Conservation (phyloP, 2,329 filamentous ascomycete genomes). For the Colletotrichum eleusines region DNA sequence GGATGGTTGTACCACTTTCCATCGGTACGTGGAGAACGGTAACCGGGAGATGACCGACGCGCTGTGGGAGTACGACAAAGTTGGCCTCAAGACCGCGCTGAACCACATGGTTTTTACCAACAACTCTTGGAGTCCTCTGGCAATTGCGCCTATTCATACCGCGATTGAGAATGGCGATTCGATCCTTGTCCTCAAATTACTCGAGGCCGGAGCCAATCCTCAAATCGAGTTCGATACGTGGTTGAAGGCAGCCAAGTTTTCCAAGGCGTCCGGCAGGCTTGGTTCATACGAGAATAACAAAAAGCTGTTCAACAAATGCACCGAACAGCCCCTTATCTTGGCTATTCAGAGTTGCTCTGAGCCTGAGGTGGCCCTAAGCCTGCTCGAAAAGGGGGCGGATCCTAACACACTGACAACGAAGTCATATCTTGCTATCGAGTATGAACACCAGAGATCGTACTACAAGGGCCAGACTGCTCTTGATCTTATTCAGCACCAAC, state of each 20-base stretch:
- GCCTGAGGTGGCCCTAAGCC: slow-evolving; percentile 63
- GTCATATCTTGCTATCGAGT: slow-evolving; percentile 52
- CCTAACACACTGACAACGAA: slow-evolving; percentile 67
- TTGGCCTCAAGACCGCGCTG: slow-evolving; percentile 72
- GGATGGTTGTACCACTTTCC: slow-evolving; percentile 73
- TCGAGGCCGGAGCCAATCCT: slow-evolving; percentile 72
- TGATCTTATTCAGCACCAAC: slow-evolving; percentile 68
- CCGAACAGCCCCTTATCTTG: slow-evolving; percentile 75
- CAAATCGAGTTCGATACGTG: slow-evolving; percentile 73
- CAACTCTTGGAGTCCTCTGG: slow-evolving; percentile 49
- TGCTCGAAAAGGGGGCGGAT: slow-evolving; percentile 75
- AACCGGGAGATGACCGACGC: slow-evolving; percentile 61
- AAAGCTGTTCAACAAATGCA: slow-evolving; percentile 57
- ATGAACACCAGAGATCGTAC: slow-evolving; percentile 50
- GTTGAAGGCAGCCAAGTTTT: slow-evolving; percentile 67
- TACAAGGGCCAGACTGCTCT: slow-evolving; percentile 64
- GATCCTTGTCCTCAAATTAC: slow-evolving; percentile 68
- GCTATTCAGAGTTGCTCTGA: slow-evolving; percentile 65
- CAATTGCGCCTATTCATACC: slow-evolving; percentile 65
- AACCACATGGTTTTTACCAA: slow-evolving; percentile 69
- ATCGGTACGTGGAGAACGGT: slow-evolving; percentile 69
- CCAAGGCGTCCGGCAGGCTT: slow-evolving; percentile 53
- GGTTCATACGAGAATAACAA: slow-evolving; percentile 62
- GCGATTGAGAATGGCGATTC: slow-evolving; percentile 68
- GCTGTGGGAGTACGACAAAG: slow-evolving; percentile 68